These are phyloP conservation scores for Omphalea diandra DNA, from an alignment of 441 rosid species.

Conservation along the genomic window DNA sequence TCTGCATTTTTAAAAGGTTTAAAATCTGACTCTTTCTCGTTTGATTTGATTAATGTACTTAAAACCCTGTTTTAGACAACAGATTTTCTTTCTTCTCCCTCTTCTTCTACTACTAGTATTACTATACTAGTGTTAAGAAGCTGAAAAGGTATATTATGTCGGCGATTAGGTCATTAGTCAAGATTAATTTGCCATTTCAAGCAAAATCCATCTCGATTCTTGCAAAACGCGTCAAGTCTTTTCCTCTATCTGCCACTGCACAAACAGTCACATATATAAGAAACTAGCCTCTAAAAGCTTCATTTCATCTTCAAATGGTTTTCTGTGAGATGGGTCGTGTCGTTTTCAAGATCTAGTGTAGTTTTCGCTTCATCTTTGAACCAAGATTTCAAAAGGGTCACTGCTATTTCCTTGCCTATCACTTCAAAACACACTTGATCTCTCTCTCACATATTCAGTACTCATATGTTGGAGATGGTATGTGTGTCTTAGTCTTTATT, in stretches of 20 bases:
- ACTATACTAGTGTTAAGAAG: conserved; percentile 8
- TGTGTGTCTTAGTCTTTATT: neutral
- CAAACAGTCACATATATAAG: neutral
- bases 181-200: conserved; percentile 27
- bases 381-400: neutral
- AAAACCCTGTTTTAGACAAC: too few relatives aligned
- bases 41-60: conserved; percentile 10
- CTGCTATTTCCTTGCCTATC: neutral
- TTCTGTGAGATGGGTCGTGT: too few relatives aligned
- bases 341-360: conserved; percentile 4
- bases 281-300: too few relatives aligned
- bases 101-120: conserved; percentile 9
- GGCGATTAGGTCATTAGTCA: conserved; percentile 22
- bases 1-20: too few relatives aligned
- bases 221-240: conserved; percentile 34
- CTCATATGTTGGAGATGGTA: neutral
- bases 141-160: conserved; percentile 14
- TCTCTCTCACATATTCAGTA: neutral
- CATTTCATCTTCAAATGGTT: too few relatives aligned
- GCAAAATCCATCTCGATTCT: conserved; percentile 54
- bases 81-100: too few relatives aligned
- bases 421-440: neutral
- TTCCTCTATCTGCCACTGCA: conserved; percentile 3
- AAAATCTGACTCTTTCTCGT: conserved; percentile 3
- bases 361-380: too few relatives aligned